Base-by-base conservation (phyloP, 2,329 filamentous ascomycete genomes). In the Harringtonia lauricola region DNA sequence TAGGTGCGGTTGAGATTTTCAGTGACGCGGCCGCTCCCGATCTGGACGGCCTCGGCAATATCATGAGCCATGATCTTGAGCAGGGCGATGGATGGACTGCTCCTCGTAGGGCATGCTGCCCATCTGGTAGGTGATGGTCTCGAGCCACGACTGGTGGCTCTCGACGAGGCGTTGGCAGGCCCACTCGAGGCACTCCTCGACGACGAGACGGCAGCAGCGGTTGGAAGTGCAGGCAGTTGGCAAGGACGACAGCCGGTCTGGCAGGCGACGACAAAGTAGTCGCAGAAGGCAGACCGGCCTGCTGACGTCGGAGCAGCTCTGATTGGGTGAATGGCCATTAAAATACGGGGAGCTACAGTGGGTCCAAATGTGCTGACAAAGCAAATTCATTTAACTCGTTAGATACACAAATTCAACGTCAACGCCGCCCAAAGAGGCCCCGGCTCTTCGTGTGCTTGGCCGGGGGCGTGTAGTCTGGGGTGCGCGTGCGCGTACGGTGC, bases 181-280 rank as follows among this genome's bases (percentile, higher is more conserved):
- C 87, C 88, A 95, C 61, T 92, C 92, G 50, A 94, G 66, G 55
- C 80, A 90, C 59, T 94, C 86, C 60, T 94, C 86, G 13, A 86
- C 79, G 14, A 90, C 74, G 2, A 73, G 72, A 49, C 85, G 74
- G 43, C 71, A 77, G 62, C 74, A 70, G 41, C 83, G 79, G 47
- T 81, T 71, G 4, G n/a, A n/a, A n/a, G n/a, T n/a, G n/a, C n/a
- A n/a, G n/a, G n/a, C n/a, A 94, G 66, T 94, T 94, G 64, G 75
- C 79, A 57, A 92, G 67, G 57, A 94, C 86, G 26, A 92, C 84
- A 49, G 44, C 79, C 79, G 0, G 86, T 94, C 58, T 78, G 79
- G 56, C 86, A 86, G 37, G 80, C 86, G 1, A 79, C 83, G 41
- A 92, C 83, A 54, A 92, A 94, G 66, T 90, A 92, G 61, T 92